A percentile compares a stretch with the other conserved stretches of the same genome.
Evolutionary conservation across 139 green algal genomes (phyloP).

Genomic region (Limnomonas spitsbergensis): DNA sequence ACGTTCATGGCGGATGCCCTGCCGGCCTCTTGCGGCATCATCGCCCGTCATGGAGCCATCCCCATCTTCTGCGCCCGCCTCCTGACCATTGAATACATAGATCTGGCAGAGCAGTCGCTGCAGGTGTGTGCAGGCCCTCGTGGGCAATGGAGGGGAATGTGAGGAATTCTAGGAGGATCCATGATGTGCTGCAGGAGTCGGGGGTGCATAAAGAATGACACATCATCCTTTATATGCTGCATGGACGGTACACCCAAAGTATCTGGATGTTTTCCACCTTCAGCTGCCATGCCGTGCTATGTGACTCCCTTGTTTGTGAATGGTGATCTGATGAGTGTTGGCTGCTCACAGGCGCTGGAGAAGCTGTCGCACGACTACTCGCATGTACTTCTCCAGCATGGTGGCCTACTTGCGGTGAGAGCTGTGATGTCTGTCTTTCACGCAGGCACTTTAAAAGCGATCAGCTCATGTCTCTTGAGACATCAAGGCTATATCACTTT

Average conservation of each 20-base stretch:
- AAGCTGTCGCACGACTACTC: slow-evolving; percentile 92
- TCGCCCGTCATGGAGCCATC: slow-evolving; percentile 87
- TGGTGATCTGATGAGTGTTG: too few relatives aligned
- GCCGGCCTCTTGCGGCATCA: slow-evolving; percentile 61
- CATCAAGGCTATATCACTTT: too few relatives aligned
- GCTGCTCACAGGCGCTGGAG: slow-evolving; percentile 75
- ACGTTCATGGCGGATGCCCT: slow-evolving; percentile 91
- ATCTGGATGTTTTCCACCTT: too few relatives aligned
- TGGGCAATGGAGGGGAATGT: too few relatives aligned
- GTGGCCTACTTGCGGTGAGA: slow-evolving; percentile 75
- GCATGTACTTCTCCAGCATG: slow-evolving; percentile 62
- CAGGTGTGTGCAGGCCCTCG: slow-evolving; percentile 76
- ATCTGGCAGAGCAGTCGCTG: slow-evolving; percentile 92
- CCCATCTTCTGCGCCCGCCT: slow-evolving; percentile 78
- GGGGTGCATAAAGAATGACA: background rate
- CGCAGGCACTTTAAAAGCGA: too few relatives aligned
- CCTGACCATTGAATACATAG: slow-evolving; percentile 96
- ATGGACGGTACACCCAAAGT: too few relatives aligned
- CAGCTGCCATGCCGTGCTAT: too few relatives aligned
- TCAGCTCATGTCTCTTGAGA: too few relatives aligned
- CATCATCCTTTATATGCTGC: too few relatives aligned
- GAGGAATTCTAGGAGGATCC: too few relatives aligned
- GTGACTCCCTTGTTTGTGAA: too few relatives aligned
- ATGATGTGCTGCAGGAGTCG: background rate
- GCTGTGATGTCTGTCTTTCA: background rate